phyloP scores from a whole-genome alignment of 192 early-diverging fungal species.

The Chytriomyces sp. region DNA sequence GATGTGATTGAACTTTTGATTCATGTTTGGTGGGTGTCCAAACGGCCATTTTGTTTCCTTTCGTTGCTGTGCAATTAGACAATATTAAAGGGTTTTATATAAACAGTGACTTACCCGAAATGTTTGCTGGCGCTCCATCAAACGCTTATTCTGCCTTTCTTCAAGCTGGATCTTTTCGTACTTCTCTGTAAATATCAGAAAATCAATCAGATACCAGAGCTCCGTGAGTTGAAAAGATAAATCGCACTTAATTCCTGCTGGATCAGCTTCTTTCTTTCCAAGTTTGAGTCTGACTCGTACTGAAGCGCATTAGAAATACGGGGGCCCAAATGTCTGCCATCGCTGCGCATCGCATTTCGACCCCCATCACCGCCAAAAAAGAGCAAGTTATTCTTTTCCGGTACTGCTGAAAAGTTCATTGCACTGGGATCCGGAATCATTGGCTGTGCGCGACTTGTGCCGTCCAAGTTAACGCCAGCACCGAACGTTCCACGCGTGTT shows the following conservation, averaged over 20 bases:
- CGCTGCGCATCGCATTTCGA: not conserved
- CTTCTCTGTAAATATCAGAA: not conserved
- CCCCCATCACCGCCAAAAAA: constrained; percentile 13
- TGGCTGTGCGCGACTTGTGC: constrained; percentile 1
- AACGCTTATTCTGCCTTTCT: constrained; percentile 2
- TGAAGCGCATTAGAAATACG: constrained; percentile 3
- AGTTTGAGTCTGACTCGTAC: constrained; percentile 7
- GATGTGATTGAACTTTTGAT: constrained; percentile 3
- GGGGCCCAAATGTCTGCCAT: not conserved
- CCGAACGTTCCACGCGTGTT: constrained; percentile 21
- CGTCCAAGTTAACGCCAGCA: constrained; percentile 20
- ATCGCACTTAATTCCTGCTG: constrained; percentile 13
- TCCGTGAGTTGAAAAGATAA: not conserved
- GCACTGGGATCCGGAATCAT: constrained; percentile 5
- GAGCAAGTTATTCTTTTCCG: constrained; percentile 2
- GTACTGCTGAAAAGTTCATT: not conserved
- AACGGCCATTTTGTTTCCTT: constrained; percentile 22
- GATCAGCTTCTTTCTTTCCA: constrained; percentile 11
- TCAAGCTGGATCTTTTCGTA: constrained; percentile 19
- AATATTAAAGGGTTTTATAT: not conserved
- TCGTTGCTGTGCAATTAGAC: not conserved
- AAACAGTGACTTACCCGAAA: not conserved
- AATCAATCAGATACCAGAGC: not conserved
- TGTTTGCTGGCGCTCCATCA: not conserved
- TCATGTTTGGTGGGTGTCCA: constrained; percentile 1